Evolutionary conservation across 2,329 filamentous ascomycete species (phyloP), one percentile per base, ranked within the genome.

Genomic region (Taxawa tesnikishii): DNA sequence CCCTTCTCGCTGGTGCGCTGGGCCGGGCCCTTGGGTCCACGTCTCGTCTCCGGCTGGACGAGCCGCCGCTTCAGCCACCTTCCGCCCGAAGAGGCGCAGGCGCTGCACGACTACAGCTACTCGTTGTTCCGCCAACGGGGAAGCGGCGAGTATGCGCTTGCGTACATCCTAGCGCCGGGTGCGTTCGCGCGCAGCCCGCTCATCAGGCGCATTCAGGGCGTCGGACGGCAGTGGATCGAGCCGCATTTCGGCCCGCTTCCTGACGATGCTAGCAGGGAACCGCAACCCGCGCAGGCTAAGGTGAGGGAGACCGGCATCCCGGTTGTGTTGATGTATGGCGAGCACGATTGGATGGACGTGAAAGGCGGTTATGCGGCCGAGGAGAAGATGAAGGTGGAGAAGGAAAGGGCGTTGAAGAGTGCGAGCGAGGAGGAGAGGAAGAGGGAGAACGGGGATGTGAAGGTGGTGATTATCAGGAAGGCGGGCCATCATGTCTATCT

Each of bases 321-420:
- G 0, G 65, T 96, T 18, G 71, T 96, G 6, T 73, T 98, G 52
- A 87, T 96, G 81, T 98, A 98, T 51, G 90, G 90, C 41, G 87
- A 96, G 47, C 78, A 90, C 49, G 90, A 98, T 63, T 98, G 90
- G 90, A 98, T 98, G 90, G 90, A 98, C 44, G 77, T 90, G 6
- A 75, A 75, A 0, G 90, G 87, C 16, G 90, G 90, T 0, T 73
- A 77, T 28, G 84, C 81, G 0, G 77, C 87, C 0, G 73, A 81
- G 49, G 73, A 87, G 56, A 85, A 80, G 54, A 69, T 96, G 9
- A 77, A 83, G 38, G 67, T 77, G 36, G 75, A 79, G 40, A 72
- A 70, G 41, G 58, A 60, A 15, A 70, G 71, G 30, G 64, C 70
- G 0, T 59, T 94, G 3, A 57, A 67, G 9, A 56, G 68, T 14